Conservation (phyloP, 805 yeast species). For the Metschnikowia santaceciliae region DNA sequence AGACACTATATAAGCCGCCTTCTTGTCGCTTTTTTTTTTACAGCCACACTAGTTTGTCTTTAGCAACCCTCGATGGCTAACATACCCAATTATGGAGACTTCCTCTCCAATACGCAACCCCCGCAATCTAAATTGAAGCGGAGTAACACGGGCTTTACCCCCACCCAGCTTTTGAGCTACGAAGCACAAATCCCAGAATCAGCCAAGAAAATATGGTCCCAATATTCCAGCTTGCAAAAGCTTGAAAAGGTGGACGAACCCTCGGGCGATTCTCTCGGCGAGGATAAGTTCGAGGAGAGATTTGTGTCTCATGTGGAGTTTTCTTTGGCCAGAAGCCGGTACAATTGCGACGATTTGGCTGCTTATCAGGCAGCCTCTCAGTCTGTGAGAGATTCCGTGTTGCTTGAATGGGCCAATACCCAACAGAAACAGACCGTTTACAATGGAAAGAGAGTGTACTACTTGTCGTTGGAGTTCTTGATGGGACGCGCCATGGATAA, state of each 20-base stretch:
- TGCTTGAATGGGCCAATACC: constrained; percentile 88
- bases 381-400: constrained; percentile 72
- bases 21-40: neutral
- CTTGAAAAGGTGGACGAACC: constrained; percentile 14
- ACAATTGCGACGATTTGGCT: constrained; percentile 88
- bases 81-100: neutral
- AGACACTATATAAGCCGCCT: neutral
- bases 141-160: constrained; percentile 86
- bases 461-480: constrained; percentile 79
- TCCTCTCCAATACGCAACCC: constrained; percentile 1
- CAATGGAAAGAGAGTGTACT: constrained; percentile 83
- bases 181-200: constrained; percentile 78
- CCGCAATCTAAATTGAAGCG: constrained; percentile 54
- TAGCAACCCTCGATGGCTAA: neutral
- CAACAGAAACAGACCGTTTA: constrained; percentile 83
- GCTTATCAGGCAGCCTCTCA: constrained; percentile 88
- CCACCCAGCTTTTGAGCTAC: constrained; percentile 79
- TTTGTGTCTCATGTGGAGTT: constrained; percentile 89
- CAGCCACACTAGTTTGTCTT: neutral
- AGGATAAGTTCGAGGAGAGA: constrained; percentile 57
- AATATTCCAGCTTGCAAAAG: constrained; percentile 48
- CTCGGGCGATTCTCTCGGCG: constrained; percentile 25
- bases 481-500: constrained; percentile 96
- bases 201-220: constrained; percentile 75
- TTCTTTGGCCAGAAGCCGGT: constrained; percentile 83